These are phyloP conservation scores for Grosmannia clavigera DNA, from an alignment of 2,329 filamentous ascomycete genomes.

Conservation along the genomic window DNA sequence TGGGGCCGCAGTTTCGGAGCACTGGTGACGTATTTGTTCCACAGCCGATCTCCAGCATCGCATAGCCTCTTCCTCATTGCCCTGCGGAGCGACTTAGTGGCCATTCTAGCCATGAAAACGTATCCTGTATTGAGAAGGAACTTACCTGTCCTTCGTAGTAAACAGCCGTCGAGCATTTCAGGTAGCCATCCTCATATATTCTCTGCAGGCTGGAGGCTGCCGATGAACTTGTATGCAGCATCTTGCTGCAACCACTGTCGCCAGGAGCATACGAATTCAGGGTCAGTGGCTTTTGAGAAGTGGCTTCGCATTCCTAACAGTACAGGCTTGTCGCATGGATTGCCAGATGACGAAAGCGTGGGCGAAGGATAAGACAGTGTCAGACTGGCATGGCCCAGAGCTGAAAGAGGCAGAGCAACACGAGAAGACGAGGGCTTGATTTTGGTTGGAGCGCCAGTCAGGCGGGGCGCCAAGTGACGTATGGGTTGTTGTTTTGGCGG, in stretches of 20 bases:
- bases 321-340: not conserved
- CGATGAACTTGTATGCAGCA: slow-evolving; percentile 37
- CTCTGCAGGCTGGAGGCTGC: slow-evolving; percentile 71
- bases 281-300: not conserved
- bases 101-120: not conserved
- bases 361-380: not conserved
- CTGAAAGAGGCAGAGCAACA: not conserved
- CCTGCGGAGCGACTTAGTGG: slow-evolving; percentile 35
- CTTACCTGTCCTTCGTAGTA: slow-evolving; percentile 87
- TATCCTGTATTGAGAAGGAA: not conserved
- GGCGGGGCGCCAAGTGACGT: slow-evolving; percentile 1
- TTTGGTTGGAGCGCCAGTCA: not conserved
- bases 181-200: slow-evolving; percentile 93
- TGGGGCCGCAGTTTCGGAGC: slow-evolving; percentile 43
- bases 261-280: slow-evolving; percentile 8
- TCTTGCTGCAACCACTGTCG: slow-evolving; percentile 20
- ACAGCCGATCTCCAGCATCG: slow-evolving; percentile 83
- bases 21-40: slow-evolving; percentile 78
- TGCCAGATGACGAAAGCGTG: not conserved
- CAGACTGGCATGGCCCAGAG: not conserved
- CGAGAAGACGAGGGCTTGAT: not conserved
- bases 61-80: slow-evolving; percentile 82
- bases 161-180: slow-evolving; percentile 88
- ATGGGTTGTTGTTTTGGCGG: not conserved
- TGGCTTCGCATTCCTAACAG: not conserved